Base-by-base conservation (phyloP, 352 stramenopile genomes). In the Globisporangium megalacanthum region DNA sequence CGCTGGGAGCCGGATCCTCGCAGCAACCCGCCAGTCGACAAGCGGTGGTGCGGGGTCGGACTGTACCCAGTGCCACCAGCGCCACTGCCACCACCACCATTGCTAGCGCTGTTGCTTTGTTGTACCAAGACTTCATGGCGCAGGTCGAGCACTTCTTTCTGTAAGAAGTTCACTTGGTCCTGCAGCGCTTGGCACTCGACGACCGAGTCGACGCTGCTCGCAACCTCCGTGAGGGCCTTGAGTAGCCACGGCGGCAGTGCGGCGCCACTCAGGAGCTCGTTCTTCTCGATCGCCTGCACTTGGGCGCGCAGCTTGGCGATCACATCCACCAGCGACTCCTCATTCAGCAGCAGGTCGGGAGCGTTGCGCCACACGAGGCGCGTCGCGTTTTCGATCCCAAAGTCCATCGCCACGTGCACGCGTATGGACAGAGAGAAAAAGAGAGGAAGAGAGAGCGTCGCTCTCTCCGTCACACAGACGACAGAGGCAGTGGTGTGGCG, bases 101-200 rank as follows among this genome's bases (percentile, higher is more conserved):
- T 52, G n/a, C 49, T 56, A 2, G 52, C 62, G 7, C 31, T 66
- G 3, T 41, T 69, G 35, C 79, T 88, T 46, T 83, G 75, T 49
- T 82, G 81, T 17, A 92, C 55, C 25, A 92, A 57, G 64, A 92
- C 73, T 58, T 94, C 83, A 29, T 91, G 78, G 2, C 78, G 79
- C n/a, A 94, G 52, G 46, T 91, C 75, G 46, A 89, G 66, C 41
- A 92, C 65, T 46, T 94, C 81, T 37, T 92, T 92, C 64, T 94
- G 81, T 13, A 94, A 58, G 14, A 73, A 86, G 25, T 66, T 71
- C 10, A 94, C 79, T 48, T 94, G 82, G 33, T 92, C 80, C 15
- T 87, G 66, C 36, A 92, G 59, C 8, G 77, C 58, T 46, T 94
- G 84, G 64, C 82, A 91, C 59, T 91, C 82, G 17, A 94, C 78